Conservation (phyloP, 1,139 yeast genomes). For the Groenewaldozyma auringiensis region DNA sequence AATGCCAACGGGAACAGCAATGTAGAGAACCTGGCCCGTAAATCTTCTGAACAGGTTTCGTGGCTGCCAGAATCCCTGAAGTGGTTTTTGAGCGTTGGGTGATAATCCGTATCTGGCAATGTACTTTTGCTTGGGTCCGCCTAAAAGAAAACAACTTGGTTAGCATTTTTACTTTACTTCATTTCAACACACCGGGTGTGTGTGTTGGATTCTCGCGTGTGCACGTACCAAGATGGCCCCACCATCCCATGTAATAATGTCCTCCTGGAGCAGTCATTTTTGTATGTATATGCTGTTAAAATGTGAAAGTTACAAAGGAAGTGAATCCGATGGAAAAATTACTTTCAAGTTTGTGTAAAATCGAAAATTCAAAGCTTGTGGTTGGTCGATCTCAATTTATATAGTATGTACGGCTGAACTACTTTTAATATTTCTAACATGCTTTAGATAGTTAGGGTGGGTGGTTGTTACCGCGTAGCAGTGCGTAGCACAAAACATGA, state of each 20-base stretch:
- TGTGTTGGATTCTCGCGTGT: too few relatives aligned
- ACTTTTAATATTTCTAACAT: not conserved
- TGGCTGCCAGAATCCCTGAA: conserved; percentile 77
- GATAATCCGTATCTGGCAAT: conserved; percentile 64
- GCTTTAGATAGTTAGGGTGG: too few relatives aligned
- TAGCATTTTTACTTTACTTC: not conserved
- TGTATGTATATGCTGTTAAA: not conserved
- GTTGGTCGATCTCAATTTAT: not conserved
- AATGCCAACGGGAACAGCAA: conserved; percentile 67
- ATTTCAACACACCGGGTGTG: too few relatives aligned
- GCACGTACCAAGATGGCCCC: conserved; percentile 57
- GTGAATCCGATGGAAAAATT: conserved; percentile 9
- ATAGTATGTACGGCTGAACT: not conserved
- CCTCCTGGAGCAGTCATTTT: conserved; percentile 69
- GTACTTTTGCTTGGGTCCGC: conserved; percentile 70
- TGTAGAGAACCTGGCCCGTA: conserved; percentile 73
- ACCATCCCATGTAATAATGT: conserved; percentile 91
- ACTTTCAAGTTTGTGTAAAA: conserved; percentile 1
- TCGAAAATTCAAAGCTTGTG: conserved; percentile 4
- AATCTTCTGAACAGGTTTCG: conserved; percentile 95
- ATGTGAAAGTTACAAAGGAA: conserved; percentile 5
- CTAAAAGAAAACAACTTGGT: conserved; percentile 9
- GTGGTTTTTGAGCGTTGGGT: conserved; percentile 88
- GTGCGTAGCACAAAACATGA: too few relatives aligned
- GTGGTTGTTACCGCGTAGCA: too few relatives aligned